These are phyloP conservation scores for Veloboletus limbatus DNA, from an alignment of 1,284 basidiomycete species.

Conservation along the genomic window DNA sequence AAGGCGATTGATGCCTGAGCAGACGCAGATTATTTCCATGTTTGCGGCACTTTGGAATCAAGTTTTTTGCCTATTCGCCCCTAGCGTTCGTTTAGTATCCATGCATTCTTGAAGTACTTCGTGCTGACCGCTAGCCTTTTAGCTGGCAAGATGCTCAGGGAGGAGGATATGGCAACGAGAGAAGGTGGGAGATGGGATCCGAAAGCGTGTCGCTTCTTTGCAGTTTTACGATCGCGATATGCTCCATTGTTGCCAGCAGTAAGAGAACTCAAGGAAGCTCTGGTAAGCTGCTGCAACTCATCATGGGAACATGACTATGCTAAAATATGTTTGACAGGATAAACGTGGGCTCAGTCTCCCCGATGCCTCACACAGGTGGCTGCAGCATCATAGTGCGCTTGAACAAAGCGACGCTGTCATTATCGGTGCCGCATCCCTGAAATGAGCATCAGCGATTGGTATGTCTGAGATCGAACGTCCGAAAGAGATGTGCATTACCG, in stretches of 20 bases:
- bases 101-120: background rate
- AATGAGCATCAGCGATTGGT: slow-evolving; percentile 15
- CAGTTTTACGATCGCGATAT: slow-evolving; percentile 7
- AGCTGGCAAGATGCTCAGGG: slow-evolving; percentile 11
- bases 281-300: slow-evolving; percentile 1
- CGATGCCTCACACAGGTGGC: slow-evolving; percentile 30
- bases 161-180: slow-evolving; percentile 11
- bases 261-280: slow-evolving; percentile 13
- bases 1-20: slow-evolving; percentile 3
- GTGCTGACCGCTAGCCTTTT: slow-evolving; percentile 7
- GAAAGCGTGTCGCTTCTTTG: slow-evolving; percentile 6
- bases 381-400: slow-evolving; percentile 34
- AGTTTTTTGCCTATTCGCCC: slow-evolving; percentile 60
- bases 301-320: background rate
- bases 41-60: slow-evolving; percentile 59
- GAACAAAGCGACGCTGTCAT: slow-evolving; percentile 31
- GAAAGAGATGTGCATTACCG: background rate
- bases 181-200: slow-evolving; percentile 22
- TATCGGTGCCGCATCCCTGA: slow-evolving; percentile 27
- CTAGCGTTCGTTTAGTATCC: slow-evolving; percentile 20
- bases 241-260: slow-evolving; percentile 14
- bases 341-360: slow-evolving; percentile 9
- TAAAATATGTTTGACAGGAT: slow-evolving; percentile 7
- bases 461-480: slow-evolving; percentile 5
- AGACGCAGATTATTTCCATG: slow-evolving; percentile 51